Percentiles rank a stretch among this genome's conserved stretches.
These are phyloP conservation scores for Lentinula aciculospora DNA, from an alignment of 768 basidiomycete species.

Conservation along the genomic window DNA sequence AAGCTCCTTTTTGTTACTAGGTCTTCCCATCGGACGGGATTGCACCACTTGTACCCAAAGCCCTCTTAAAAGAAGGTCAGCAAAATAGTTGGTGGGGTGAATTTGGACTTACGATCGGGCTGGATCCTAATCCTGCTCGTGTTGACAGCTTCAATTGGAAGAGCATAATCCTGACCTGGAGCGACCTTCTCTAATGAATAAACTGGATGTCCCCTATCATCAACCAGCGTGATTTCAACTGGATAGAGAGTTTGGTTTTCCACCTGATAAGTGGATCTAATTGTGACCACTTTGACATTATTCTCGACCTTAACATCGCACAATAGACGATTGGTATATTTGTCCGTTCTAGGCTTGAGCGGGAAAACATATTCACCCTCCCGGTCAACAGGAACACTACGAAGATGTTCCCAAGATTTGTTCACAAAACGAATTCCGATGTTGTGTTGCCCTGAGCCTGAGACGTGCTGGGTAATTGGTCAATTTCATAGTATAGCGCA, in stretches of 20 bases:
- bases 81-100: not conserved
- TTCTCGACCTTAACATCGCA: slow-evolving; percentile 88
- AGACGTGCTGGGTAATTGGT: slow-evolving; percentile 41
- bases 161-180: slow-evolving; percentile 83
- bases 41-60: slow-evolving; percentile 94
- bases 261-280: slow-evolving; percentile 88
- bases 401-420: slow-evolving; percentile 85
- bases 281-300: slow-evolving; percentile 90
- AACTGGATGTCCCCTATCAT: slow-evolving; percentile 76
- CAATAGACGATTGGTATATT: slow-evolving; percentile 73
- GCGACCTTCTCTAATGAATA: slow-evolving; percentile 82
- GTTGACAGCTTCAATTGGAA: slow-evolving; percentile 88
- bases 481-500: slow-evolving; percentile 2
- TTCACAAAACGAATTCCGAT: slow-evolving; percentile 82
- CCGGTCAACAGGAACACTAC: slow-evolving; percentile 84
- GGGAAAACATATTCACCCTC: slow-evolving; percentile 90
- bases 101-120: slow-evolving; percentile 73
- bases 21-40: slow-evolving; percentile 86
- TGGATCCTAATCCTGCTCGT: slow-evolving; percentile 79
- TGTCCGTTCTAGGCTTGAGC: slow-evolving; percentile 73
- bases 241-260: slow-evolving; percentile 91
- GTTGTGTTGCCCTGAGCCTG: slow-evolving; percentile 69
- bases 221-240: slow-evolving; percentile 85
- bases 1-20: slow-evolving; percentile 63
- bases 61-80: slow-evolving; percentile 54